Evolutionary conservation across 1,284 basidiomycete species (phyloP), one percentile per base, ranked within the genome.

Genomic region (Apiotrichum akiyoshidainum): DNA sequence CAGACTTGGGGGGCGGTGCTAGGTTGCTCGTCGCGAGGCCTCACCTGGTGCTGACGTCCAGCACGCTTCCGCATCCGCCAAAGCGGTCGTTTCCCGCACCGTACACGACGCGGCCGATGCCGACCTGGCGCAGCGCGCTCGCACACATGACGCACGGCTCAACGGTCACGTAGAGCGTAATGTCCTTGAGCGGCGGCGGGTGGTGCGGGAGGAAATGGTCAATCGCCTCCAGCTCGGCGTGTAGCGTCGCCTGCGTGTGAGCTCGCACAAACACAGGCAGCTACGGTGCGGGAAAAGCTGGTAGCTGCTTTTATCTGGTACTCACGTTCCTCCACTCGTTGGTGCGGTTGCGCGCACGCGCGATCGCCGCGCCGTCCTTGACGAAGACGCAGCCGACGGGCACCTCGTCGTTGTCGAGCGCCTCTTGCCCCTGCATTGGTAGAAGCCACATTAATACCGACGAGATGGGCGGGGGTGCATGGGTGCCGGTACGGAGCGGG

Each of bases 71-170:
- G 74, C 93, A 97, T 2, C 96, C 96, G 8, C 96, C 96, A 68
- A 99, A 99, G 55, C 94, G 84, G 68, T 98, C 95, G 75, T 99
- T 99, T 19, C 86, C 90, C 68, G 92, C 96, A 1, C 96, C 96
- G 74, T 92, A 98, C 59, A 87, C 90, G 2, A 98, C 95, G 59
- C 88, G 84, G 58, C 86, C 85, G 70, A 99, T 93, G 9, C 95
- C 94, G 60, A 95, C 80, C 78, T 99, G 95, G 52, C 95, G 84
- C 48, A 99, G 82, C 7, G 95, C 96, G 33, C 90, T 91, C 6
- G 93, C 92, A 68, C 96, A 99, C 96, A 99, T 99, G 72, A 99
- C 92, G 77, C 96, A 99, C 0, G 96, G 96, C 78, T 99, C 96
- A 54, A 99, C 94, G 0, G 96, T 99, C 55, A 99, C 96, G 75